Conservation (phyloP, 306 rosid genomes). For the Quercus rubra region DNA sequence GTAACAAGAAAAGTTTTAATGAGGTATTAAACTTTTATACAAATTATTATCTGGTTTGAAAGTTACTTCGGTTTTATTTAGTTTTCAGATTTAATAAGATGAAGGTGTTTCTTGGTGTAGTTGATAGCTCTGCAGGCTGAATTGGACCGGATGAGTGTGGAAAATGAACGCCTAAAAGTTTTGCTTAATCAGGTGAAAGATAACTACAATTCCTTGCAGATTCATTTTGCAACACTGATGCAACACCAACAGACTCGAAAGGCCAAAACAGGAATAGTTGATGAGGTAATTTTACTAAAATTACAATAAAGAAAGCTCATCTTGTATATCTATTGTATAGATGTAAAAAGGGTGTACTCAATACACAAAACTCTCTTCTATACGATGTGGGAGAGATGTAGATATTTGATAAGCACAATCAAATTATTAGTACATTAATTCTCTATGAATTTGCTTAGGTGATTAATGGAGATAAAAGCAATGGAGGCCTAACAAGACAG, state of each 20-base stretch:
- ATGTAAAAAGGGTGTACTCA: no score
- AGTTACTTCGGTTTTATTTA: background rate
- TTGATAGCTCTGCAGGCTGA: constrained; percentile 33
- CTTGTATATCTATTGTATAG: background rate
- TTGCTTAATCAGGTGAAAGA: constrained; percentile 39
- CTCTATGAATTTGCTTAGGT: constrained; percentile 14
- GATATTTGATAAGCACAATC: no score
- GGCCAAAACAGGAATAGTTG: no score
- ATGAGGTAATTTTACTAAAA: constrained; percentile 16
- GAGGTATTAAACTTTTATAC: constrained; percentile 8
- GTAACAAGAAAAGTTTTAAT: constrained; percentile 21
- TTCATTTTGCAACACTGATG: constrained; percentile 26
- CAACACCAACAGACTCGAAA: constrained; percentile 19
- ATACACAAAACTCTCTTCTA: no score
- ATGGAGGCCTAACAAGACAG: constrained; percentile 21
- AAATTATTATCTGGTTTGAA: background rate
- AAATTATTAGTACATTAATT: background rate
- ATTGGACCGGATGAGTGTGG: constrained; percentile 40
- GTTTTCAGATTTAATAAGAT: background rate
- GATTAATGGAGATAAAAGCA: constrained; percentile 12
- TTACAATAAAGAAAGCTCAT: background rate
- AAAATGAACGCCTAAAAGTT: constrained; percentile 47
- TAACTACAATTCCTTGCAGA: constrained; percentile 36
- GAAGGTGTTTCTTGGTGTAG: constrained; percentile 15
- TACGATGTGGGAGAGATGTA: no score